Evolutionary conservation across 2,329 filamentous ascomycete species (phyloP), one percentile per base, ranked within the genome.

Genomic region (Teratosphaeria epicoccoides): DNA sequence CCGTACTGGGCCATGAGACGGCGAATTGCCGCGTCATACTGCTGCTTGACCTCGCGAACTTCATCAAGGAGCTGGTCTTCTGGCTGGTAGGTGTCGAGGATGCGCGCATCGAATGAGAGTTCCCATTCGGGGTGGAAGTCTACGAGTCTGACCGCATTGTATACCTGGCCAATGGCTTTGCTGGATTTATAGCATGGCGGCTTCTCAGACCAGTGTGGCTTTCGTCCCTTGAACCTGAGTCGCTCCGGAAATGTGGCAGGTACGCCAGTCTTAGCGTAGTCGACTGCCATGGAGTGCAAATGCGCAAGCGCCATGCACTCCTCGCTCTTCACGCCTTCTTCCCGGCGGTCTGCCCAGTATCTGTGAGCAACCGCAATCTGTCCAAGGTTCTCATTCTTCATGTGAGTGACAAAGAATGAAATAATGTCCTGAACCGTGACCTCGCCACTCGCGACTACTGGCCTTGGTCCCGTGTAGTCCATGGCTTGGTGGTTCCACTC

Each of bases 231-330:
- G 72, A 0, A 86, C 82, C n/a, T 74, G 3, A 93, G 71, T 0
- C 76, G 71, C 37, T 72, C 70, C 6, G 74, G 73, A 73, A 95
- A 85, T 20, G 76, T 70, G 0, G 90, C 91, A 0, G 86, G 80
- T 9, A 84, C 77, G 0, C 93, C 93, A 1, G 88, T 91, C 71
- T 98, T 98, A 44, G 87, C 83, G 64, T 93, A 98, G 66, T 98
- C 93, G 0, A 98, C 93, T 0, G 93, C 91, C 59, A 83, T 82
- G 0, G 93, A 97, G 66, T 98, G 93, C 2, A 97, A 72, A 7
- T 78, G 73, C 2, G 91, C 89, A 4, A 97, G 75, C 48, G 82
- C 72, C 0, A 93, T 70, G 60, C 90, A 97, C 52, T 78, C 82
- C 0, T 72, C 59, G 56, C 83, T 76, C 58, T 82, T 83, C 0